Base-by-base conservation (phyloP, 768 basidiomycete species). In the Podaxis pistillaris region DNA sequence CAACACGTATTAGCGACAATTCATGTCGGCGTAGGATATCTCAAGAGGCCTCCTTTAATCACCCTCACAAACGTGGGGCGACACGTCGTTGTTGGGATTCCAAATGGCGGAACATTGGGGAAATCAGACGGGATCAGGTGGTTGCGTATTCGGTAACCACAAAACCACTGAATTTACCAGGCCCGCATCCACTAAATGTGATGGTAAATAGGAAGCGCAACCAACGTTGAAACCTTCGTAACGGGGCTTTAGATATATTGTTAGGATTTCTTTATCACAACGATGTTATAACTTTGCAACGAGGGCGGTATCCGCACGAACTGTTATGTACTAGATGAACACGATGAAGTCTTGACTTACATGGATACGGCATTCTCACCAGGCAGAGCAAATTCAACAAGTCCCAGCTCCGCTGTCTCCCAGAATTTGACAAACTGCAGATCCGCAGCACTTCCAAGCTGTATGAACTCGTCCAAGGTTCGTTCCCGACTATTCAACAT, bases 401-500 rank as follows among this genome's bases (percentile, higher is more conserved):
- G 47, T 24, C 66, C 68, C 22, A 69, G 68, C 58, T 75, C 74
- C 7, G 70, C 73, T n/a, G 64, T 56, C 26, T 74, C 72, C 73
- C 74, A 77, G 1, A 75, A 46, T 51, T 73, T 74, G 13, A 70
- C 70, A 53, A 76, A 72, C 44, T 69, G 64, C 28, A 78, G 60
- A 11, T 72, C 75, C 9, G 68, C 67, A 13, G 46, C 64, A 36
- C 60, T 65, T 70, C 73, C 78, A 2, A 82, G 59, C 0, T 72
- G 58, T 5, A 77, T 72, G 52, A 76, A 80, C 2, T 81, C 76
- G 2, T 75, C 64, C 7, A 83, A 54, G 0, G 74, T 77, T 3
- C 83, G 77, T 62, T 83, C 81, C 65, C 78, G 73, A 5, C 73
- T 68, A 53, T 84, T 81, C 17, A 78, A 67, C 17, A 73, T 26